Base-by-base conservation (phyloP, 2,329 filamentous ascomycete species). In the Clonostachys rhizophaga region DNA sequence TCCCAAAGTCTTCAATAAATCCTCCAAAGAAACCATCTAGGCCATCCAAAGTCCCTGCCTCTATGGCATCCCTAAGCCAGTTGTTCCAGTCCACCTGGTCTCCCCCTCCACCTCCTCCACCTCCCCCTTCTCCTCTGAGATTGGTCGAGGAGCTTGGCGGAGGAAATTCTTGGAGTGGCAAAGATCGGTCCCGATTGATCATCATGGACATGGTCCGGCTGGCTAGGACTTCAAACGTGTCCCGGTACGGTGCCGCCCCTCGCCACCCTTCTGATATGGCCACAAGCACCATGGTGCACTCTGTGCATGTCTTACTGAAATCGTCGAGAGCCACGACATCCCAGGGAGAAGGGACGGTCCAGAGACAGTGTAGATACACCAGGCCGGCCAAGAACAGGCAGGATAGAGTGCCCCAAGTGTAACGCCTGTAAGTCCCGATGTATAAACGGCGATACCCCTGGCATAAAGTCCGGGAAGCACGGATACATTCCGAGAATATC, bases 181-280 rank as follows among this genome's bases (percentile, higher is more conserved):
- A 8, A 24, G 24, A 24, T 24, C 24, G 24, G 18, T 14, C 37
- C 14, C 30, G 34, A 44, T 40, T 42, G 6, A 35, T 47, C 42
- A 52, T 37, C 55, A 61, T 58, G 5, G 49, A 47, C 45, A 58
- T 54, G 2, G 58, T 58, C 3, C 52, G 48, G 11, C 41, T 46
- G n/a, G 58, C 51, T 14, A 66, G 54, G 3, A 53, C 49, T 16
- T 64, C 61, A 41, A 65, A 66, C 11, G 62, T 57, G 43, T 66
- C 61, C 10, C 64, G 58, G 46, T 65, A 65, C 1, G 62, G 58
- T 2, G 59, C 54, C 2, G 58, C 63, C 12, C 36, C 47, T 12
- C 47, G 47, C 61, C 62, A 66, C 1, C 58, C 52, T 30, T 66
- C 60, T 1, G 61, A 60, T 16, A 66, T 61, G 8, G 63, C 46